Evolutionary conservation across 306 rosid genomes (phyloP), one percentile per base, ranked within the genome.

Genomic region (Hippophae gyantsensis): DNA sequence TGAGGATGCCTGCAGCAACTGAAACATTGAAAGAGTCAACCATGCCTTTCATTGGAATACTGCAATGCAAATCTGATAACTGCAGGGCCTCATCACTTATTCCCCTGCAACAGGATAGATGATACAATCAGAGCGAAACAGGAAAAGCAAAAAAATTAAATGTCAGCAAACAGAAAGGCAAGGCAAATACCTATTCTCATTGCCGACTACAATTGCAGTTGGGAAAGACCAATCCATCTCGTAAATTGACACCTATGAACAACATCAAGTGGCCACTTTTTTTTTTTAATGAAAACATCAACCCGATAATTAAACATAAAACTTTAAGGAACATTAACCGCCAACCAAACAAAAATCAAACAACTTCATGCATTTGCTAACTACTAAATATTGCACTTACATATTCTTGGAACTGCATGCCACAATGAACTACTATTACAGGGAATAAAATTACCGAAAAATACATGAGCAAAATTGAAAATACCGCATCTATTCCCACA

Each of bases 21-120:
- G 96, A 87, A 67, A 87, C 95, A 72, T 92, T 87, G 78, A 85
- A 87, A 66, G 98, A 92, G 70, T 87, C 95, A 55, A 87, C 96
- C 98, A 87, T 92, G 54, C 98, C 98, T 0, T 84, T 84, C 96
- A 92, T 85, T 5, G 98, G 93, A 69, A 87, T 83, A 72, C 86
- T 78, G 77, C 96, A 92, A 70, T 76, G 86, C 64, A 92, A 55
- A 69, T 87, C 96, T 32, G 98, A 92, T 76, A 87, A 73, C 60
- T 72, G 87, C 82, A 87, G 63, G 48, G 98, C 96, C 74, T 85
- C 95, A 6, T 85, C 83, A 68, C 85, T 92, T 65, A 83, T 81
- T 23, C 96, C 98, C 86, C 95, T 92, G 78, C 45, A 76, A 32
- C 5, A 47, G 50, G 50, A 47, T 3, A 47, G 50, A 9, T 47